Evolutionary conservation across 495 filamentous ascomycete genomes (phyloP).

Genomic region (Penicillium malachiteum): DNA sequence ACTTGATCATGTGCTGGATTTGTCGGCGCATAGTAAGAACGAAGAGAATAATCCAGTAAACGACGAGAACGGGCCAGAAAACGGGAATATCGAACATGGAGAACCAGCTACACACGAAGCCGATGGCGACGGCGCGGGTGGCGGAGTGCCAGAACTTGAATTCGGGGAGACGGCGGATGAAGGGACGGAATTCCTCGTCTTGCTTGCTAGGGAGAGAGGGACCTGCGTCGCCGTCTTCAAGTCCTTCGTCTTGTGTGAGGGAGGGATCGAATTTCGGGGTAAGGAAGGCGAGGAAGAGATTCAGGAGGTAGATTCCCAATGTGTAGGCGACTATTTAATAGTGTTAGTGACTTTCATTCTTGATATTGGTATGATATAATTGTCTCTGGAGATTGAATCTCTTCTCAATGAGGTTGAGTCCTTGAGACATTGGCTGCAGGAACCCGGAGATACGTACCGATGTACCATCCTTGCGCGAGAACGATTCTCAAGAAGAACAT

Average conservation of each 20-base stretch:
- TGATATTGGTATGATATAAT: not conserved
- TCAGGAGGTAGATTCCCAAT: slow-evolving; percentile 97
- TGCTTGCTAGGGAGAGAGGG: slow-evolving; percentile 81
- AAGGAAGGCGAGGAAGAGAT: slow-evolving; percentile 98
- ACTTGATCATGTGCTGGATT: slow-evolving; percentile 99
- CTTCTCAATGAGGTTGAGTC: not conserved
- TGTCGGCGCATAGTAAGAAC: slow-evolving; percentile 95
- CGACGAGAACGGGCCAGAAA: slow-evolving; percentile 96
- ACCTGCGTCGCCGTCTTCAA: slow-evolving; percentile 82
- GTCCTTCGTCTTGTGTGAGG: slow-evolving; percentile 89
- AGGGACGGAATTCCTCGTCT: slow-evolving; percentile 95
- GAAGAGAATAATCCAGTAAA: slow-evolving; percentile 98
- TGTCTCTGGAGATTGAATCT: not conserved
- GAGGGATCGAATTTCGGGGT: slow-evolving; percentile 99
- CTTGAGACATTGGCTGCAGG: not conserved
- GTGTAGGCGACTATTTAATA: slow-evolving; percentile 79
- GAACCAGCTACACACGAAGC: slow-evolving; percentile 90
- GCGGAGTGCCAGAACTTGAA: slow-evolving; percentile 99
- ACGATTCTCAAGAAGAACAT: slow-evolving; percentile 88
- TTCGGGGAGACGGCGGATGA: slow-evolving; percentile 92
- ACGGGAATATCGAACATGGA: slow-evolving; percentile 92
- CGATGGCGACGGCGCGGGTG: slow-evolving; percentile 81
- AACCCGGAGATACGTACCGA: slow-evolving; percentile 59
- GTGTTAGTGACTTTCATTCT: slow-evolving; percentile 3
- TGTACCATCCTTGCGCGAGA: slow-evolving; percentile 95